Base-by-base conservation (phyloP, 306 rosid genomes). In the Purshia tridentata region DNA sequence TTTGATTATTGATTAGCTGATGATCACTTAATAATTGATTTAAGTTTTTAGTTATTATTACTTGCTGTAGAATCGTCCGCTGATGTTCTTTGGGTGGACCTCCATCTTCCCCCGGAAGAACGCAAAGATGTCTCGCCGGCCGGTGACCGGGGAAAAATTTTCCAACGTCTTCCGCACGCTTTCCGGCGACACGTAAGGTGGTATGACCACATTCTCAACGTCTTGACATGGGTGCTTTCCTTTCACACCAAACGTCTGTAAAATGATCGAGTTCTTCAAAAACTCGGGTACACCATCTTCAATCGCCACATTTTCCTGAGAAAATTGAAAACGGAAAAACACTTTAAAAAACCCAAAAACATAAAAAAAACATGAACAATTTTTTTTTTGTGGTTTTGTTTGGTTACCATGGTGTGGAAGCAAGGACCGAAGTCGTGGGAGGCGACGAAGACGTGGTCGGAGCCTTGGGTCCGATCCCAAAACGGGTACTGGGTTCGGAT, bases 71-170 rank as follows among this genome's bases (percentile, higher is more conserved):
- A 71, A 95, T 40, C 92, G 72, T 47, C 99, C 99, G 70, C 98
- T 95, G 65, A 95, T 84, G 72, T 95, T 95, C 77, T 91, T 95
- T 0, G 99, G 99, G 59, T 95, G 89, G 41, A 95, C 85, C 67
- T 95, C 99, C 99, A 95, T 95, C 78, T 95, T 95, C 0, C 99
- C 99, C 39, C 99, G 82, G 82, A 95, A 95, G 84, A 91, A 91
- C 14, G 76, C 98, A 79, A 91, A 95, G 55, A 95, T 87, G 65
- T 95, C 92, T 22, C 98, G 83, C 81, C 84, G 85, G 46, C 88
- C 86, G 39, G 42, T 57, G 44, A 49, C 67, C 81, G 89, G 92
- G 16, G 62, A 70, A 15, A 63, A 70, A 15, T 66, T 87, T 11
- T 83, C 80, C 50, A 88, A 9, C 2, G 97, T 83, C 2, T 16